These are phyloP conservation scores for Fraxinus greggii DNA, from an alignment of 305 asterid genomes.

Conservation along the genomic window DNA sequence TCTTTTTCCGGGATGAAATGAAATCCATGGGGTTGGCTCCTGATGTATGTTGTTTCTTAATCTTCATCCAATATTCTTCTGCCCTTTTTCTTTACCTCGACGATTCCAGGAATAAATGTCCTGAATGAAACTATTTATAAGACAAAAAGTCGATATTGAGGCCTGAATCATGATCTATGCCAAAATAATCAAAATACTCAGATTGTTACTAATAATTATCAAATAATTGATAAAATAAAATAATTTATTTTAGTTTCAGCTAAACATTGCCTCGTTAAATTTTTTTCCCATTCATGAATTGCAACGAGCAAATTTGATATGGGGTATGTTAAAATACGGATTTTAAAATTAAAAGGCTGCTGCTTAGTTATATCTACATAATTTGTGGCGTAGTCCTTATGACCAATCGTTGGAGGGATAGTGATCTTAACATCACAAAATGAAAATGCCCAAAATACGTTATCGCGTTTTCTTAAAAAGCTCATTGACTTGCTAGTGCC, in stretches of 20 bases:
- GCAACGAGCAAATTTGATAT: neutral
- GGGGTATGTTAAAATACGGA: neutral
- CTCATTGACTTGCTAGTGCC: neutral
- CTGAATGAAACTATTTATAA: neutral
- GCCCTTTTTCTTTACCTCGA: neutral
- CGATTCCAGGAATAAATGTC: conserved; percentile 1
- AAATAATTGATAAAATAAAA: neutral
- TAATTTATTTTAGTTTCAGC: neutral
- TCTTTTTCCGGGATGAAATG: conserved; percentile 85
- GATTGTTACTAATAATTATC: neutral
- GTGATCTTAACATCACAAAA: neutral
- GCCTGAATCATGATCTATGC: neutral
- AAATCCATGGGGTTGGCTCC: conserved; percentile 84
- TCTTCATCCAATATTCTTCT: neutral
- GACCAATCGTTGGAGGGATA: neutral
- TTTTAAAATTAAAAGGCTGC: neutral
- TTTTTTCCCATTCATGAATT: neutral
- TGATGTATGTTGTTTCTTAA: conserved; percentile 53
- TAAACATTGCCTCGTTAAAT: neutral
- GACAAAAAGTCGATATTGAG: neutral
- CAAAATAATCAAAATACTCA: neutral
- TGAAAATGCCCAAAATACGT: neutral
- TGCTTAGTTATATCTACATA: neutral
- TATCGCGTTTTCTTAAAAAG: neutral
- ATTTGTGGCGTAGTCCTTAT: neutral